Conservation (phyloP, 768 basidiomycete species). For the Chiua virens region DNA sequence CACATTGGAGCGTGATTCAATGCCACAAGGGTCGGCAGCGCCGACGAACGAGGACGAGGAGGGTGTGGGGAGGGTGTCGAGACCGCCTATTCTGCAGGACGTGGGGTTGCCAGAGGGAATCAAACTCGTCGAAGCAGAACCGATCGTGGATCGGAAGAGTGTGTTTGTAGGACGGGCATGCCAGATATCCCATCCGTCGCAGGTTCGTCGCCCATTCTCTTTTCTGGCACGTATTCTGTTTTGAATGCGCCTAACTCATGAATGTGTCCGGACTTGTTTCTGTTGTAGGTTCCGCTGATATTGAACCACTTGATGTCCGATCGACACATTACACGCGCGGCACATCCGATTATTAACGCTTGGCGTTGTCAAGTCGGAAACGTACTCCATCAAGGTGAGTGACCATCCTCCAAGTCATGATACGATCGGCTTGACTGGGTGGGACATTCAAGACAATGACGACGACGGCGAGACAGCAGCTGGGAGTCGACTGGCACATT, state of each 20-base stretch:
- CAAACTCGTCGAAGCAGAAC: conserved; percentile 68
- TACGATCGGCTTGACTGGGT: neutral
- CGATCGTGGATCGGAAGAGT: conserved; percentile 85
- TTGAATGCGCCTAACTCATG: neutral
- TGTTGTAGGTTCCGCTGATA: conserved; percentile 62
- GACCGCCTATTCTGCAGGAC: conserved; percentile 8
- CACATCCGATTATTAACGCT: conserved; percentile 80
- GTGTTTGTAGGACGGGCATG: conserved; percentile 86
- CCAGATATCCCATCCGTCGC: conserved; percentile 69
- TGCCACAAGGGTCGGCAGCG: conserved; percentile 5
- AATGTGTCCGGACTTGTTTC: too few relatives aligned
- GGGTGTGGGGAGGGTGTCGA: neutral
- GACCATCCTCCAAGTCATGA: neutral
- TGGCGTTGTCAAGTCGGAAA: conserved; percentile 73
- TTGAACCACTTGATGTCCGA: conserved; percentile 69
- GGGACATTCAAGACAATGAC: conserved; percentile 68
- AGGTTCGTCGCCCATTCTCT: conserved; percentile 44
- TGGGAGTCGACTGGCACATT: conserved; percentile 85
- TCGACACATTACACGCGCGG: conserved; percentile 67
- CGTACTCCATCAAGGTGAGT: conserved; percentile 71
- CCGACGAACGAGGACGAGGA: conserved; percentile 6
- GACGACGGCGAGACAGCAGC: conserved; percentile 95
- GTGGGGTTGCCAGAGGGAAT: conserved; percentile 55
- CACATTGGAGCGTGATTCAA: conserved; percentile 27
- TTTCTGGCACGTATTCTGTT: neutral